Conservation (phyloP, 345 rosid genomes). For the Aurinia saxatilis region DNA sequence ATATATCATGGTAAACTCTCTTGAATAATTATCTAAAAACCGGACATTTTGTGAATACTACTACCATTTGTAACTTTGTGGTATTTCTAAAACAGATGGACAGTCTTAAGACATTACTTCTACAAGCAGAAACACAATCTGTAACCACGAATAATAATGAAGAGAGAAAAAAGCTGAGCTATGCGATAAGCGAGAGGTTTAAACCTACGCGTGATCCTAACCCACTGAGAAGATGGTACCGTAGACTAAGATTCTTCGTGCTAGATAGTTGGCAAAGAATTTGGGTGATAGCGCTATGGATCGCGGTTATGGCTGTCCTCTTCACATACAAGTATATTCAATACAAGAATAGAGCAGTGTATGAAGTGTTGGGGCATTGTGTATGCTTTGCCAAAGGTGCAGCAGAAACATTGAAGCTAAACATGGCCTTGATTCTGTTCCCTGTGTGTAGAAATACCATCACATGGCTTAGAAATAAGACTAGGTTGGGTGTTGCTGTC, state of each 20-base stretch:
- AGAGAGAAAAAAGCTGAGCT: constrained; percentile 50
- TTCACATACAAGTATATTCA: constrained; percentile 53
- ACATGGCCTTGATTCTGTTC: constrained; percentile 61
- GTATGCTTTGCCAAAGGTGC: constrained; percentile 72
- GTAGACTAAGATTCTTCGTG: constrained; percentile 33
- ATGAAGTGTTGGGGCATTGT: constrained; percentile 48
- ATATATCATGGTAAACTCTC: constrained; percentile 49
- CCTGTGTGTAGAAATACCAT: constrained; percentile 68
- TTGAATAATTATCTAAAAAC: background rate
- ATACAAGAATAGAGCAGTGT: constrained; percentile 42
- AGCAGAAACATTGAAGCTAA: constrained; percentile 59
- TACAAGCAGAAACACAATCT: constrained; percentile 33
- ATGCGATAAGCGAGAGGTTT: constrained; percentile 57
- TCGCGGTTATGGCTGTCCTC: constrained; percentile 42
- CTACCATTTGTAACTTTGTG: background rate
- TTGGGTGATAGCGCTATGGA: constrained; percentile 58
- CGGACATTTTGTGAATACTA: no score
- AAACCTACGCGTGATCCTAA: constrained; percentile 52
- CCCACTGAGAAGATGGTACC: constrained; percentile 32
- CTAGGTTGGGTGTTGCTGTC: constrained; percentile 44
- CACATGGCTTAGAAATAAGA: constrained; percentile 69
- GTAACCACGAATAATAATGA: constrained; percentile 33
- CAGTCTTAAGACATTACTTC: constrained; percentile 44
- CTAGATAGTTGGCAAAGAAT: constrained; percentile 61
- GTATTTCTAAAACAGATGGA: constrained; percentile 36